These are phyloP conservation scores for Craterostigma plantagineum DNA, from an alignment of 257 asterid genomes.

Conservation along the genomic window DNA sequence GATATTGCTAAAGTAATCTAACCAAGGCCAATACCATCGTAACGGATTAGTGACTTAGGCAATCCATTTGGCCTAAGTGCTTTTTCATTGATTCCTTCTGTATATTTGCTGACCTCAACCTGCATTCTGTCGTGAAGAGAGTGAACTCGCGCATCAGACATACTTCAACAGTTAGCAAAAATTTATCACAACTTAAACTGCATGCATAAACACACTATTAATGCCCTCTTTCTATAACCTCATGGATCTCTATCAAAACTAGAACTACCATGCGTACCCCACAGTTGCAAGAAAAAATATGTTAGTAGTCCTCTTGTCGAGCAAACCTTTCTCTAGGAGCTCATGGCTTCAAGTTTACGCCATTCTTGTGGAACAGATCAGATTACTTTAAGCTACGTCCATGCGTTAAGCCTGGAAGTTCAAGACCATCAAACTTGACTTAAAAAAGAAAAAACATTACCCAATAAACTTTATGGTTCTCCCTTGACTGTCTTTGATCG, in stretches of 20 bases:
- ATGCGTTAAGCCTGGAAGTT: background rate
- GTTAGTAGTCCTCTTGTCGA: too few species aligned
- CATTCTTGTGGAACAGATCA: too few species aligned
- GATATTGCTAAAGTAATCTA: constrained; percentile 7
- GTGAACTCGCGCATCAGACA: background rate
- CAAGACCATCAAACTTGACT: background rate
- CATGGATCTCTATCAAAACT: too few species aligned
- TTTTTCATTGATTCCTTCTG: constrained; percentile 73
- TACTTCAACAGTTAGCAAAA: background rate
- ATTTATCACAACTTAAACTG: background rate
- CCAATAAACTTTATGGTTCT: constrained; percentile 76
- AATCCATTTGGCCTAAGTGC: constrained; percentile 87
- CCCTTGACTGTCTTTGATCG: constrained; percentile 84
- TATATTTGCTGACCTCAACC: constrained; percentile 98
- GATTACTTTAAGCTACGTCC: background rate
- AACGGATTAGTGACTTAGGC: constrained; percentile 82
- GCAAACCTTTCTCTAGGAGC: too few species aligned
- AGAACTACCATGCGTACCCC: too few species aligned
- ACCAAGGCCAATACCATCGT: constrained; percentile 41
- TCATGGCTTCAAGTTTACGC: too few species aligned
- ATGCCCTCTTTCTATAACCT: too few species aligned
- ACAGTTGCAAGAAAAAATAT: too few species aligned
- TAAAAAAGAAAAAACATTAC: constrained; percentile 19
- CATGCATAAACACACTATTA: background rate
- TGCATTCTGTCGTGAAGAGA: constrained; percentile 63